Conservation (phyloP, 1,284 basidiomycete genomes). For the Marasmius tenuissimus region DNA sequence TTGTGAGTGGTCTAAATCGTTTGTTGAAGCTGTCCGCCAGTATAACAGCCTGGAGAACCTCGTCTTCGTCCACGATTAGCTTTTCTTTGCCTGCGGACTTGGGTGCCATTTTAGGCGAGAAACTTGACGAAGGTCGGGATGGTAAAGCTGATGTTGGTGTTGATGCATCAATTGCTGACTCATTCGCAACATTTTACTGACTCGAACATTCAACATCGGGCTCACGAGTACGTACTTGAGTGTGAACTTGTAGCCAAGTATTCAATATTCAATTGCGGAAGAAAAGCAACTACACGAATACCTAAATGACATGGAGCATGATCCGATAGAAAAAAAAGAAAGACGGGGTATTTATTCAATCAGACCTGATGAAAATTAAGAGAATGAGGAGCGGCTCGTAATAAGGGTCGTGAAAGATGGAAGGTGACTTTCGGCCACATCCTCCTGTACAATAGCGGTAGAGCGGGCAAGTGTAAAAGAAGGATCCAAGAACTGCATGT, state of each 20-base stretch:
- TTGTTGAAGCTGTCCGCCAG: constrained; percentile 96
- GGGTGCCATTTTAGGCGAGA: constrained; percentile 50
- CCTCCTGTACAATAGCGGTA: constrained; percentile 60
- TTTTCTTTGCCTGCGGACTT: constrained; percentile 65
- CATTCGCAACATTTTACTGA: no score
- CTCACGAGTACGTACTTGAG: no score
- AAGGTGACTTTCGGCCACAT: constrained; percentile 50
- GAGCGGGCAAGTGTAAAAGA: constrained; percentile 22
- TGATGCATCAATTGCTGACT: no score
- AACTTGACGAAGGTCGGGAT: neutral
- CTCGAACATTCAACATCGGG: no score
- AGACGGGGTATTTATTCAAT: constrained; percentile 44
- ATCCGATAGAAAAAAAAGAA: constrained; percentile 47
- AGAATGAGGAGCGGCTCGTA: constrained; percentile 50
- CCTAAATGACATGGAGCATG: constrained; percentile 59
- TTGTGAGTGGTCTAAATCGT: constrained; percentile 86
- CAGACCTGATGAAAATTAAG: constrained; percentile 41
- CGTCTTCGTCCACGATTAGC: constrained; percentile 66
- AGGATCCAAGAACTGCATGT: constrained; percentile 32
- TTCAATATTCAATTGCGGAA: neutral
- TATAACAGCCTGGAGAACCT: constrained; percentile 88
- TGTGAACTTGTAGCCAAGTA: neutral
- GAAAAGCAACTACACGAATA: constrained; percentile 56
- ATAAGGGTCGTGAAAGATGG: constrained; percentile 44
- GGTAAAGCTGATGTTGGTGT: no score